Percentiles rank a stretch among this genome's conserved stretches.
These are phyloP conservation scores for Cerioporus squamosus DNA, from an alignment of 1,284 basidiomycete genomes.

Conservation along the genomic window DNA sequence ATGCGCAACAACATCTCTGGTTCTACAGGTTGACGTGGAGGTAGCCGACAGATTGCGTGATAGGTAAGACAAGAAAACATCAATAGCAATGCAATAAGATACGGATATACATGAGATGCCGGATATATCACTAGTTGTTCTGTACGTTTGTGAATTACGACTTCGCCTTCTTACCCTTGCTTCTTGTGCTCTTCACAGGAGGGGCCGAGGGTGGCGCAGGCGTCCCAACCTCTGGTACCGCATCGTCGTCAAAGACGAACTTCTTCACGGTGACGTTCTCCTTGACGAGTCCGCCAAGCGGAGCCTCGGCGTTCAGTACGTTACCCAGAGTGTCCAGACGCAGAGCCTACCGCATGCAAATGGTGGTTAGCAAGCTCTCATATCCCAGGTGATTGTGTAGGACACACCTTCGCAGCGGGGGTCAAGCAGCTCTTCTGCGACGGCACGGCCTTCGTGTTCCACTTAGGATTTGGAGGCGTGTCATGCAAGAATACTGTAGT, in stretches of 20 bases:
- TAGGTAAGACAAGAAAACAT: conserved; percentile 7
- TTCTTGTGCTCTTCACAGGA: conserved; percentile 51
- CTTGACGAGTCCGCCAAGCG: conserved; percentile 62
- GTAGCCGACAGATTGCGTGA: background rate
- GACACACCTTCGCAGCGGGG: conserved; percentile 62
- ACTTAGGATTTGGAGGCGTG: conserved; percentile 52
- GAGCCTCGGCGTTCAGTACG: conserved; percentile 60
- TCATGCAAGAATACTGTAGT: conserved; percentile 66
- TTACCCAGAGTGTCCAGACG: conserved; percentile 80
- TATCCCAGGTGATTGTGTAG: background rate
- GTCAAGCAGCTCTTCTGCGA: conserved; percentile 69
- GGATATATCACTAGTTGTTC: conserved; percentile 18
- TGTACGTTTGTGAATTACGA: conserved; percentile 18
- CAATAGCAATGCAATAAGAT: conserved; percentile 23
- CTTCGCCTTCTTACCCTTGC: conserved; percentile 47
- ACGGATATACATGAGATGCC: conserved; percentile 23
- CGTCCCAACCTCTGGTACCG: conserved; percentile 37
- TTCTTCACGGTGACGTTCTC: conserved; percentile 79
- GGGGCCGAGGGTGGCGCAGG: conserved; percentile 29
- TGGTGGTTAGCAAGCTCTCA: background rate
- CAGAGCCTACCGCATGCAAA: conserved; percentile 49
- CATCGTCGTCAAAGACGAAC: conserved; percentile 75
- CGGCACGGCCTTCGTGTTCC: conserved; percentile 44
- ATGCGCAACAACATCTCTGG: too few relatives aligned
- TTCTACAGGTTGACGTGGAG: too few relatives aligned